Conservation (phyloP, 352 stramenopile species). For the Aphanomyces astaci region DNA sequence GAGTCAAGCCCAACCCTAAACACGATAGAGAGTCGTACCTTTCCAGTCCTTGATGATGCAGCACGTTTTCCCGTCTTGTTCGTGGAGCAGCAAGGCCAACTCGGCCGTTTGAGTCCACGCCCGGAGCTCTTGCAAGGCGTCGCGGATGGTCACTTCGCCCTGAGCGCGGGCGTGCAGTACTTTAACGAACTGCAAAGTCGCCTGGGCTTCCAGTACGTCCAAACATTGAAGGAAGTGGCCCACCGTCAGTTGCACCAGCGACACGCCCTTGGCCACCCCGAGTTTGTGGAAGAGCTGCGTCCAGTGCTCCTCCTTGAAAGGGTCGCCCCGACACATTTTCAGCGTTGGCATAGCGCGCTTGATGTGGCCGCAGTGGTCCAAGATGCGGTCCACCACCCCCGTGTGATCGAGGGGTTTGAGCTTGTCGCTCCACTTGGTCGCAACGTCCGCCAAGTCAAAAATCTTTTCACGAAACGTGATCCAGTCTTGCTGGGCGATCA, state of each 20-base stretch:
- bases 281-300: constrained; percentile 90
- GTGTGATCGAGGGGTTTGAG: constrained; percentile 68
- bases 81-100: constrained; percentile 81
- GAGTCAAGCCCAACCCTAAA: neutral
- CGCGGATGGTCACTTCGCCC: constrained; percentile 92
- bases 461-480: constrained; percentile 91
- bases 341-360: constrained; percentile 87
- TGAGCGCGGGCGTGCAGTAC: constrained; percentile 83
- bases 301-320: constrained; percentile 96
- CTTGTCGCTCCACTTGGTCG: constrained; percentile 81
- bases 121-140: constrained; percentile 89
- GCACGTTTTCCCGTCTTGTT: constrained; percentile 68
- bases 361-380: constrained; percentile 70
- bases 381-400: constrained; percentile 64
- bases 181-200: constrained; percentile 90
- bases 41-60: constrained; percentile 95
- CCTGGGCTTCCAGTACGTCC: constrained; percentile 64
- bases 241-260: constrained; percentile 86
- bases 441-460: constrained; percentile 89
- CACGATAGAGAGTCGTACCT: neutral
- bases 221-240: constrained; percentile 85
- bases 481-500: constrained; percentile 83
- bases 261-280: constrained; percentile 69
- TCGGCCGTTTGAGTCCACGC: constrained; percentile 89
- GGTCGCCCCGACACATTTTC: constrained; percentile 91